Evolutionary conservation across 2,329 filamentous ascomycete genomes (phyloP).

Genomic region (Didymellaceae sp.): DNA sequence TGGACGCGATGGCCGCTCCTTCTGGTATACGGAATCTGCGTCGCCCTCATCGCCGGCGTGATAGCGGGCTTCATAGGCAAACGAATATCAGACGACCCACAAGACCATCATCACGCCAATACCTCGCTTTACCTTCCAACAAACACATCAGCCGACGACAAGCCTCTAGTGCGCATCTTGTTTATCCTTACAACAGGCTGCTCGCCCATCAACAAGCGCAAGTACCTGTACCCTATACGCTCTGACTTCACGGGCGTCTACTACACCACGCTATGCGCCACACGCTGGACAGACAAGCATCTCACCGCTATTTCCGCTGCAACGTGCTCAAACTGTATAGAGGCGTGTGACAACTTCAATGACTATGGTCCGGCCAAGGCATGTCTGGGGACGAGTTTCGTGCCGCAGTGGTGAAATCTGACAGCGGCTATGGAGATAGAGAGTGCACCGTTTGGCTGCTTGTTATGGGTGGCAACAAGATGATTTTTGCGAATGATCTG

Average conservation of each 20-base stretch:
- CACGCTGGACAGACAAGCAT: not conserved
- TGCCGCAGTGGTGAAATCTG: slow-evolving; percentile 4
- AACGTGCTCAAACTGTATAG: slow-evolving; percentile 4
- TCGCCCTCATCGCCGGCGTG: slow-evolving; percentile 9
- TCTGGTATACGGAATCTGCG: not conserved
- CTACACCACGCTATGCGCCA: not conserved
- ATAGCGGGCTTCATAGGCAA: slow-evolving; percentile 11
- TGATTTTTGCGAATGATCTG: not conserved
- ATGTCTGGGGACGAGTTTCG: slow-evolving; percentile 1
- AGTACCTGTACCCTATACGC: not conserved
- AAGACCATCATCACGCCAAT: not conserved
- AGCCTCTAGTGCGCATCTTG: not conserved
- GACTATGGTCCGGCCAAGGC: not conserved
- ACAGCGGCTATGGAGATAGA: not conserved
- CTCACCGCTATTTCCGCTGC: not conserved
- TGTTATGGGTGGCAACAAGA: not conserved
- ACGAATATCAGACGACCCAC: not conserved
- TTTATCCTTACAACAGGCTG: not conserved
- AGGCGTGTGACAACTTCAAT: slow-evolving; percentile 3
- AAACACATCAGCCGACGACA: not conserved
- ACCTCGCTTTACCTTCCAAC: not conserved
- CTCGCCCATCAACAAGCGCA: not conserved
- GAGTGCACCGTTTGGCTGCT: not conserved
- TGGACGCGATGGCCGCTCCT: slow-evolving; percentile 5
- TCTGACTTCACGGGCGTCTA: not conserved